These are phyloP conservation scores for Phytophthora foliorum DNA, from an alignment of 352 stramenopile genomes.

Conservation along the genomic window DNA sequence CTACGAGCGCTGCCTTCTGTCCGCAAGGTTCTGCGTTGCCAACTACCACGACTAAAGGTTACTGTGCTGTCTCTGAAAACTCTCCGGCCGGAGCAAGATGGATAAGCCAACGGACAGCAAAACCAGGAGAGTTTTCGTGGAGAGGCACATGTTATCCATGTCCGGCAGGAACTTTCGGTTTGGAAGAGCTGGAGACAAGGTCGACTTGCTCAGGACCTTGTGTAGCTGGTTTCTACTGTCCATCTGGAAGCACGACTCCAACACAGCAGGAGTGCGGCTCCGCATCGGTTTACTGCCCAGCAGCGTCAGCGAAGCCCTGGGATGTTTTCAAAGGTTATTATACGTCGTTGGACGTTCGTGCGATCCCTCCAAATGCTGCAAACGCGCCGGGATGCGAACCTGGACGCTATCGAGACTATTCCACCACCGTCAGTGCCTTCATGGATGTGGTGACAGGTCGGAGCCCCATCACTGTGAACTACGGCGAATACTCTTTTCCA, in stretches of 20 bases:
- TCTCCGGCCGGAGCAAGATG: constrained; percentile 25
- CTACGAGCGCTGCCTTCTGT: constrained; percentile 47
- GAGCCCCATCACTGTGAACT: constrained; percentile 64
- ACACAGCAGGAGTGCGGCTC: constrained; percentile 62
- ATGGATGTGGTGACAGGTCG: constrained; percentile 53
- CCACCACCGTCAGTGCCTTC: constrained; percentile 38
- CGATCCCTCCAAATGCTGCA: constrained; percentile 19
- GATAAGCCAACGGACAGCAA: constrained; percentile 41
- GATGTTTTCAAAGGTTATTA: constrained; percentile 53
- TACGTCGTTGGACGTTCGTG: constrained; percentile 47
- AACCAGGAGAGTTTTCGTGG: constrained; percentile 67
- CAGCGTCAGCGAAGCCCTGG: constrained; percentile 35
- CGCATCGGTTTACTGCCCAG: constrained; percentile 59
- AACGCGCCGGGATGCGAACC: constrained; percentile 33
- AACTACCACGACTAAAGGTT: constrained; percentile 32
- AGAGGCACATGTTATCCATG: constrained; percentile 69
- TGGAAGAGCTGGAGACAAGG: constrained; percentile 44
- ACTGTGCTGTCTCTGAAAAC: constrained; percentile 38
- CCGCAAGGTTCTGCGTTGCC: constrained; percentile 42
- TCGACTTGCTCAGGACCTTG: constrained; percentile 69
- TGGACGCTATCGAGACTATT: constrained; percentile 36
- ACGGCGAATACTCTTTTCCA: constrained; percentile 63
- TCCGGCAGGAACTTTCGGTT: constrained; percentile 70
- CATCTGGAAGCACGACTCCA: constrained; percentile 51
- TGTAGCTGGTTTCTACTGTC: constrained; percentile 75